Evolutionary conservation across 2,329 filamentous ascomycete species (phyloP), one percentile per base, ranked within the genome.

Genomic region (Huntiella decipiens): DNA sequence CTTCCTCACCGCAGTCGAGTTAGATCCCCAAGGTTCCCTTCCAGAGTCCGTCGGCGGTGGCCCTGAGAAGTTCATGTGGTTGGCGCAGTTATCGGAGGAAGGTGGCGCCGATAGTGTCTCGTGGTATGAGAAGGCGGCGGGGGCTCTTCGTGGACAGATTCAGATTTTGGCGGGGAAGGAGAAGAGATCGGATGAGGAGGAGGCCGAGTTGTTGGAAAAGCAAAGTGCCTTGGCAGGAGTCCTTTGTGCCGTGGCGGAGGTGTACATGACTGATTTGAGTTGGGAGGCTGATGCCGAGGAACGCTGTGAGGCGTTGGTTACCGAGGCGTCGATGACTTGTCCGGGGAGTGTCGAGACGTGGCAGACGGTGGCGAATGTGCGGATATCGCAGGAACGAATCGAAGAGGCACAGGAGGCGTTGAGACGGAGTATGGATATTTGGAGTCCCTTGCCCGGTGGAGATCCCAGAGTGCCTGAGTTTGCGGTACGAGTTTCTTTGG

Each of bases 181-280:
- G 17, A 51, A 57, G 13, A 58, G 52, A 48, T 64, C 57, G 11
- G 49, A 56, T 31, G 60, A 64, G 53, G 57, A 65, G 54, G 60
- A 66, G 56, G 56, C 55, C 15, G 52, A 64, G 17, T 55, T 77
- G 36, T 71, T 78, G 22, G 82, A 73, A 61, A 83, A 84, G 66
- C 80, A 80, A 59, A 68, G 70, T 53, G 91, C 91, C 62, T 69
- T 96, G 33, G 84, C 86, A 2, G 85, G 85, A 54, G 84, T 87
- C n/a, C 71, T 98, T 33, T 98, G 92, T 62, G 85, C 83, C 22
- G 84, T 96, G 50, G 79, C 84, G 5, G 91, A 98, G 65, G 85
- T 98, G 43, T 98, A 95, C 67, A 98, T 98, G 91, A 98, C 91
- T 8, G 91, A 98, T 65, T 65, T 96, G 55, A 91, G 82, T 56